phyloP scores from a whole-genome alignment of 169 alveolate genomes.

The Plasmodium vivax region DNA sequence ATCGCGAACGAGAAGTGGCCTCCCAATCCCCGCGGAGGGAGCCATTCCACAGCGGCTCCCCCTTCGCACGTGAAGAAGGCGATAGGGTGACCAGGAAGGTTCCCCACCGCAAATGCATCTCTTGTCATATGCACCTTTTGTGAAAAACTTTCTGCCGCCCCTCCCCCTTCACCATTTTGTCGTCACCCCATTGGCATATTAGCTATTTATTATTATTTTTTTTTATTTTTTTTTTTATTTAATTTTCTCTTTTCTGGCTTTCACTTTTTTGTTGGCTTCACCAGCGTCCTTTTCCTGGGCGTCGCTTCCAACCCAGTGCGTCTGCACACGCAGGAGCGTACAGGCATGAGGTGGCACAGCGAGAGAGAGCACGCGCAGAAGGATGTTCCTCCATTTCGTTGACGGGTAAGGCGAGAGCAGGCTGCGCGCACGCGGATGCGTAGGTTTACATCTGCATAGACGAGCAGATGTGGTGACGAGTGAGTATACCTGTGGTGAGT shows the following conservation, averaged over 20 bases:
- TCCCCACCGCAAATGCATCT: not conserved
- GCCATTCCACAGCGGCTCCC: not conserved
- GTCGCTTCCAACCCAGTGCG: not conserved
- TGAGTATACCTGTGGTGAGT: not conserved
- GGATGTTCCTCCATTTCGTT: not conserved
- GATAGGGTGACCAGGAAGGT: not conserved
- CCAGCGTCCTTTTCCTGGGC: not conserved
- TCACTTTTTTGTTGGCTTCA: not conserved
- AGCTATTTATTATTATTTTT: not conserved
- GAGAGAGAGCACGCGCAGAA: not conserved
- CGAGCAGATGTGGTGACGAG: not conserved
- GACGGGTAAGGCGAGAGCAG: not conserved
- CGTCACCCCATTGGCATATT: not conserved
- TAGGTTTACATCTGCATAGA: not conserved
- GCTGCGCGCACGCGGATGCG: not conserved
- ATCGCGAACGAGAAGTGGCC: not conserved
- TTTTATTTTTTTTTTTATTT: not conserved
- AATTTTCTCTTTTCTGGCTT: not conserved
- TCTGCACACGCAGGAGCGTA: not conserved
- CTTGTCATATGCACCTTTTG: not conserved
- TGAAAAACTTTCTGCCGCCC: not conserved
- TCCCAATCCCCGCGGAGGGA: not conserved
- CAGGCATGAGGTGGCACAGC: not conserved
- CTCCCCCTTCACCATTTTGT: not conserved
- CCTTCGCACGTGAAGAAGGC: not conserved